A percentile compares a stretch with the other conserved stretches of the same genome.
phyloP scores from a whole-genome alignment of 2,329 filamentous ascomycete species.

The Aspergillus sclerotialis region DNA sequence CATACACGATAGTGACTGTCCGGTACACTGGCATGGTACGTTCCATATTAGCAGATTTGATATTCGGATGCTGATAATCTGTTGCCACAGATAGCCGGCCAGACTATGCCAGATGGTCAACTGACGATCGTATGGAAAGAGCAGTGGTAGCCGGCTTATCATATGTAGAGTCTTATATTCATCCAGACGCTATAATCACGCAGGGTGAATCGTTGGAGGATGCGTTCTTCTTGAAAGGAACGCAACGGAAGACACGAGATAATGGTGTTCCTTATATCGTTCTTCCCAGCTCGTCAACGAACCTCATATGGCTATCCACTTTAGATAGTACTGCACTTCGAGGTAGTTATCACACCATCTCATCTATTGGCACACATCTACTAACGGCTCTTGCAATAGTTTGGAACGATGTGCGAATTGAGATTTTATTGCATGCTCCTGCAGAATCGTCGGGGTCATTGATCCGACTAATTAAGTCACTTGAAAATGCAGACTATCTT shows the following conservation, averaged over 20 bases:
- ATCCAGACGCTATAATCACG: constrained; percentile 68
- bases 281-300: constrained; percentile 57
- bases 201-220: constrained; percentile 65
- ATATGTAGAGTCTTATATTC: constrained; percentile 66
- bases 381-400: constrained; percentile 39
- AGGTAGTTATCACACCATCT: constrained; percentile 38
- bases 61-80: constrained; percentile 17
- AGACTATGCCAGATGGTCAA: constrained; percentile 63
- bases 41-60: constrained; percentile 33
- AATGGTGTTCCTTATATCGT: constrained; percentile 62
- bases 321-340: constrained; percentile 66
- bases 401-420: constrained; percentile 72
- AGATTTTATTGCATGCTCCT: constrained; percentile 76
- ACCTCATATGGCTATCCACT: constrained; percentile 68
- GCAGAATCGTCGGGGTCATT: constrained; percentile 65
- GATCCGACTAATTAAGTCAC: constrained; percentile 67
- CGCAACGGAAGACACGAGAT: constrained; percentile 49
- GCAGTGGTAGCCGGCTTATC: constrained; percentile 59
- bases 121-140: constrained; percentile 60
- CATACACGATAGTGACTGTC: constrained; percentile 60
- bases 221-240: constrained; percentile 55
- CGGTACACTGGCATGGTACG: constrained; percentile 54
- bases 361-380: constrained; percentile 6
- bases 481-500: constrained; percentile 68
- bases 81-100: constrained; percentile 59